Base-by-base conservation (phyloP, 108 stramenopile species). In the Parietichytrium sp. region DNA sequence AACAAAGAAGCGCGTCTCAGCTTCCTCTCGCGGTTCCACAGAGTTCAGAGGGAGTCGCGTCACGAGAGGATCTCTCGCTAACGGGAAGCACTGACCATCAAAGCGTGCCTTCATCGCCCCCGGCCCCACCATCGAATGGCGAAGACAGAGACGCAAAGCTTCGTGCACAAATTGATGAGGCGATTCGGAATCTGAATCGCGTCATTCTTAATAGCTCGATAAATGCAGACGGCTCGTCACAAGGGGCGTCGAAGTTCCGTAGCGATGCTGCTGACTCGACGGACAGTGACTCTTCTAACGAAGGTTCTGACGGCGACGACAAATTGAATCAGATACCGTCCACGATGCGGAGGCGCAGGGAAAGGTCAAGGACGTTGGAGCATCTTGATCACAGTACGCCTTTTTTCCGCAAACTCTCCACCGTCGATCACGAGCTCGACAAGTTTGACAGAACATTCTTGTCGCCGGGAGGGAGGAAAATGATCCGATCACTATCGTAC, bases 151-250 rank as follows among this genome's bases (percentile, higher is more conserved):
- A 10, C 42, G 33, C 61, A 27, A 42, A 27, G 38, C 33, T 72
- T 6, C 61, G 61, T 15, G 61, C 18, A 6, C 61, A 72, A 27
- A 72, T 72, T 38, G 61, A 72, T 20, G 61, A 33, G 0, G 61
- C 61, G 1, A 72, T 72, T 45, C 38, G 38, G n/a, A 72, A 72
- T 38, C 33, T 72, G 15, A 72, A 72, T 72, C 61, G 61, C 6
- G 61, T 72, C 42, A 72, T 72, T 27, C 33, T 72, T 6, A 72
- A 72, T 42, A 45, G 38, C 6, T 72, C 49, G 49, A 50, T 42
- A 7, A 31, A 18, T 33, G 61, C 38, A 6, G 38, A 33, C 6
- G 38, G 10, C 3, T 72, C 61, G 13, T 72, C 61, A n/a, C 61
- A 42, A 33, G 20, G 20, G 10, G 61, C 38, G 6, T 72, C 61